Evolutionary conservation across 2,329 filamentous ascomycete genomes (phyloP).

Genomic region (Pseudonectria buxi): DNA sequence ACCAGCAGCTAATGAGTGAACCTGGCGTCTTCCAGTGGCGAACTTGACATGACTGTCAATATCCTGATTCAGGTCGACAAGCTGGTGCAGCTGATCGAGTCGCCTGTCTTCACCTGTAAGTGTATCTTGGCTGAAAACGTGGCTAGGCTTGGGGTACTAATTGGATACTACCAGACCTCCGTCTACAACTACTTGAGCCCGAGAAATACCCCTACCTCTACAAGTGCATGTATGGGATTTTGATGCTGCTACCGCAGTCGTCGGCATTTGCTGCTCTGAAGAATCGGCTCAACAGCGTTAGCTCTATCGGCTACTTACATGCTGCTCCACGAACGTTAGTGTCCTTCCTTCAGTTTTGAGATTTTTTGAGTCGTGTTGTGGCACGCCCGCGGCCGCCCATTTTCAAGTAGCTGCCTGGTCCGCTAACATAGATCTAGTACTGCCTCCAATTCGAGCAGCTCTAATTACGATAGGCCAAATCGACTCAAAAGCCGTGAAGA

Average conservation of each 20-base stretch:
- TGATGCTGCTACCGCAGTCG: conserved; percentile 98
- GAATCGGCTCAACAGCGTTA: conserved; percentile 93
- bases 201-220: conserved; percentile 93
- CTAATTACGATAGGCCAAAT: conserved; percentile 65
- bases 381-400: too few relatives aligned
- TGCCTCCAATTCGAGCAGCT: conserved; percentile 41
- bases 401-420: not conserved
- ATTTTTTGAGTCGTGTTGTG: not conserved
- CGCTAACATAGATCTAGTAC: conserved; percentile 25
- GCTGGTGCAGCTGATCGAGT: conserved; percentile 91
- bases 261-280: conserved; percentile 95
- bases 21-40: conserved; percentile 54
- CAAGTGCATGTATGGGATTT: conserved; percentile 91
- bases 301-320: conserved; percentile 92
- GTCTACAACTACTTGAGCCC: conserved; percentile 88
- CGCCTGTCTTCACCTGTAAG: conserved; percentile 93
- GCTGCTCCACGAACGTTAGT: conserved; percentile 67
- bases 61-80: conserved; percentile 99
- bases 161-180: conserved; percentile 57
- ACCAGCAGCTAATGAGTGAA: not conserved
- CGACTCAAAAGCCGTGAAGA: conserved; percentile 79
- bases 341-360: not conserved
- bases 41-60: conserved; percentile 97
- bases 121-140: conserved; percentile 1
- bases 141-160: not conserved